Evolutionary conservation across 2,329 filamentous ascomycete species (phyloP).

Genomic region (Chaetomium sp.): DNA sequence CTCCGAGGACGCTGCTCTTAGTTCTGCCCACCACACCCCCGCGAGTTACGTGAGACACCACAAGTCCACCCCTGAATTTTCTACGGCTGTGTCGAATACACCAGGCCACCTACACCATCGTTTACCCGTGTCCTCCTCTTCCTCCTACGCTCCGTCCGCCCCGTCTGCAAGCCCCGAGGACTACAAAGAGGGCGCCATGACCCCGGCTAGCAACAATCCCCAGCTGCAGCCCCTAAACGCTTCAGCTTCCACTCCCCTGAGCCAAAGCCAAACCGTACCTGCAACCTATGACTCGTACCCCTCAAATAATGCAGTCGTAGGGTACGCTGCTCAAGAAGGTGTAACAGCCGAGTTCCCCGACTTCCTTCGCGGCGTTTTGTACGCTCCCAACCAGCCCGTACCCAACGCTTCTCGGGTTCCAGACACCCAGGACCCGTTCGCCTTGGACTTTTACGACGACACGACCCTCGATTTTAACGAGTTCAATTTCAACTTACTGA

Average conservation of each 20-base stretch:
- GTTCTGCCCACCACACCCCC: conserved; percentile 37
- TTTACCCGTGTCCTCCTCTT: neutral
- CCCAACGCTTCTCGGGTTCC: conserved; percentile 29
- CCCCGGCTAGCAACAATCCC: conserved; percentile 17
- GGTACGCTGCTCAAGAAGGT: conserved; percentile 24
- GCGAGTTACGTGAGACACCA: conserved; percentile 29
- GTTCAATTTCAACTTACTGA: conserved; percentile 44
- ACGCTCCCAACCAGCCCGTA: conserved; percentile 34
- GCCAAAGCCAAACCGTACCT: no score
- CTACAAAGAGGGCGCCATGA: conserved; percentile 25
- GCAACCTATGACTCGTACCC: no score
- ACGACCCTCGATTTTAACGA: conserved; percentile 45
- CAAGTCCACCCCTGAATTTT: conserved; percentile 14
- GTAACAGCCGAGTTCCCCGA: conserved; percentile 40
- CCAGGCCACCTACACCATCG: conserved; percentile 6
- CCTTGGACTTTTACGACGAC: conserved; percentile 46
- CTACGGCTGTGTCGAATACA: conserved; percentile 9
- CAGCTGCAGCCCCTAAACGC: conserved; percentile 28
- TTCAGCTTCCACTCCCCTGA: conserved; percentile 28
- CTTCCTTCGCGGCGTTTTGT: conserved; percentile 46
- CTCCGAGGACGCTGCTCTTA: conserved; percentile 37
- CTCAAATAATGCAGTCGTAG: neutral
- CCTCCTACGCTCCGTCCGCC: neutral
- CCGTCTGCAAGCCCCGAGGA: conserved; percentile 13
- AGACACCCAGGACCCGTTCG: conserved; percentile 37